Evolutionary conservation across 371 early-diverging fungal genomes (phyloP), one percentile per base, ranked within the genome.

Genomic region (Rhizopus delemar): DNA sequence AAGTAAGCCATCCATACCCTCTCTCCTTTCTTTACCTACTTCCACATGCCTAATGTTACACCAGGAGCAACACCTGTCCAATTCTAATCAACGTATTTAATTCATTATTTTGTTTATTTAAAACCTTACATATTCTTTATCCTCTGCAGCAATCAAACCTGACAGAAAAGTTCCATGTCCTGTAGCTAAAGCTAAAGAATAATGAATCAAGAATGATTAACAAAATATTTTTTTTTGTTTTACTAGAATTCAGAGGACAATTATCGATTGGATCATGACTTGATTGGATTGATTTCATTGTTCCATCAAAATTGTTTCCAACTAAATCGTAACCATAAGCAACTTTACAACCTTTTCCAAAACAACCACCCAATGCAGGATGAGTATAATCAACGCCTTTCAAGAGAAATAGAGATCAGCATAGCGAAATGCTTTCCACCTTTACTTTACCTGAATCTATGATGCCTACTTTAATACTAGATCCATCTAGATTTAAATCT

Each of bases 341-440:
- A 39, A 89, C 73, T 62, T 82, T 83, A 68, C 78, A 86, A 3
- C 81, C 82, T 16, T 65, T 52, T 8, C 89, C 89, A 67, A 86
- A 86, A 56, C 90, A 81, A 3, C 87, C 88, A 16, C 88, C 89
- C 51, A 90, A 70, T 6, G 89, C 87, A 41, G 89, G 87, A 65
- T 88, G 89, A 12, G 74, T 79, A 66, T 86, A 90, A 67, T 88
- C 86, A 22, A 88, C 75, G 15, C 77, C 75, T 39, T 51, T 34
- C 32, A 48, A 8, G 11, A 57, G 3, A 43, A 34, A 48, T 31
- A 36, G 36, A 35, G 16, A 43, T 33, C 8, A 35, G 35, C 16
- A 46, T 29, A 46, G 8, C 15, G 33, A 28, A 4, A 6, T 36
- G 8, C 31, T 16, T 22, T 22, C 41, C 9, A 15, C 34, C 22